Base-by-base conservation (phyloP, 1,284 basidiomycete species). In the Naganishia liquefaciens region DNA sequence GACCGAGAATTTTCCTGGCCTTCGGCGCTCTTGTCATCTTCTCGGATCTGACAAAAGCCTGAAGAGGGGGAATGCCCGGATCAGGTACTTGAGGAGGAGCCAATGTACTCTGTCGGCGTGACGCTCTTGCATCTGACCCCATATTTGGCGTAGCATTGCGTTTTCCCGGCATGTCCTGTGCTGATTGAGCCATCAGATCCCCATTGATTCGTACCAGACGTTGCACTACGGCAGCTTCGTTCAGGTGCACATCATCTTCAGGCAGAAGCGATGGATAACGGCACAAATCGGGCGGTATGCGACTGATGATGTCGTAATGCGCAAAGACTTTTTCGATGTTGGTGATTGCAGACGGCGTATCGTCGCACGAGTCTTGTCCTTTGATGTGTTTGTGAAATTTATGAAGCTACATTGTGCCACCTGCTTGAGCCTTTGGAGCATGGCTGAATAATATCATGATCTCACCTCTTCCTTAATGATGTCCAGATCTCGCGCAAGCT, bases 391-490 rank as follows among this genome's bases (percentile, higher is more conserved):
- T 7, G 33, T n/a, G n/a, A n/a, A 37, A 13, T 37, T 37, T 37
- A 2, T 5, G 3, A 7, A 37, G 7, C 33, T 37, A 13, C 9
- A 37, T 7, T 13, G 6, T 1, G 33, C 9, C 2, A 7, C 2
- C 13, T 7, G 33, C 13, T 33, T 37, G 33, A 7, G 33, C 10
- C 33, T 9, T 13, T 37, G 33, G 9, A 9, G 33, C 3, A 37
- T 3, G 0, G 33, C 33, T 13, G 13, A 37, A 33, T 6, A 11
- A 11, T 37, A 5, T 3, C 33, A 37, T 13, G 2, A 42, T 9
- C 54, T 55, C 17, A 44, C 54, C 54, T 55, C 54, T 27, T 15
- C 27, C 40, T 44, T 55, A 15, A 55, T 27, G 25, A 21, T 19
- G 2, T 55, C 39, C 13, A 55, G 11, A 0, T 55, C 54, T 21